Base-by-base conservation (phyloP, 768 basidiomycete species). In the Trametes cingulata region DNA sequence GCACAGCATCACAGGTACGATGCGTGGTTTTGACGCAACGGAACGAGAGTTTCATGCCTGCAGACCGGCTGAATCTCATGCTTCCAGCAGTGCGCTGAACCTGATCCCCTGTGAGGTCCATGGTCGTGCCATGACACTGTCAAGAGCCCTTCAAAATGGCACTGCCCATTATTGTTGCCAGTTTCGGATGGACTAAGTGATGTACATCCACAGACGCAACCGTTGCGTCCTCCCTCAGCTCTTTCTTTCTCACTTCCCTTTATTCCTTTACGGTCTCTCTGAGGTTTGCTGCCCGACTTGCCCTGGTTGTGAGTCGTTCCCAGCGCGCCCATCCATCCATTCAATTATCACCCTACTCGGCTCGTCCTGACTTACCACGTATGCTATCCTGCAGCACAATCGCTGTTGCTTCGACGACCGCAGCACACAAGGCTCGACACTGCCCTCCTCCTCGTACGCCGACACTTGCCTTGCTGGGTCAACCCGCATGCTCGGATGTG, bases 351-450 rank as follows among this genome's bases (percentile, higher is more conserved):
- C 43, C 13, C 43, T 45, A 8, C 20, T 48, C 27, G 25, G 46
- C 13, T 33, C 25, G 6, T 3, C 10, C 46, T 25, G 22, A 24
- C 6, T 24, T 25, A 3, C 6, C 15, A 12, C 45, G 45, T 46
- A 25, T n/a, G 15, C 17, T 17, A 29, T 15, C 1, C 40, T 46
- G 37, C 13, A 36, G 52, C 56, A 50, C 48, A 42, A 41, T 50
- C 6, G 48, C 48, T 12, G 27, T 50, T 27, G 48, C 48, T 33
- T 25, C 56, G 40, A 27, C 29, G 19, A 57, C 56, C 47, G 47
- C 56, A 50, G 48, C 48, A 50, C 39, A 57, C 27, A 57, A 50
- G 27, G 48, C 7, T 29, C n/a, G 9, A 20, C 56, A 57, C 48
- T n/a, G 56, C 56, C 39, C 19, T 57, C 2, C 14, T 14, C n/a